Evolutionary conservation across 805 yeast species (phyloP).

Genomic region (Candida pini): DNA sequence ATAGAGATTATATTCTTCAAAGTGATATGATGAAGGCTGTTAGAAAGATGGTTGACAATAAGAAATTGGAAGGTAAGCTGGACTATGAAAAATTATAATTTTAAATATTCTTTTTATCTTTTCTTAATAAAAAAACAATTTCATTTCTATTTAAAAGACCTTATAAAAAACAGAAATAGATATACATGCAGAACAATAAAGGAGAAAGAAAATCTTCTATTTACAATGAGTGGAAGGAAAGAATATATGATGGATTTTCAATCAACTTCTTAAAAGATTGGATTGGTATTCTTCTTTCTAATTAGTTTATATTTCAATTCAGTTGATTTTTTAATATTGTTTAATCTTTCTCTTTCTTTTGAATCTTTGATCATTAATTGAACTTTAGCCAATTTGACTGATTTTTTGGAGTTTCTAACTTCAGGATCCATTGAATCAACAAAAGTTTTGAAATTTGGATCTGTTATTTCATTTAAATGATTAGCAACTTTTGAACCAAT

Average conservation of each 20-base stretch:
- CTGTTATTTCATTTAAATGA: slow-evolving; percentile 28
- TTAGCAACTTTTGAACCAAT: slow-evolving; percentile 37
- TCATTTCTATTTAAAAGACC: slow-evolving; percentile 1
- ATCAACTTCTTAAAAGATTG: slow-evolving; percentile 2
- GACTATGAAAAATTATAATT: slow-evolving; percentile 88
- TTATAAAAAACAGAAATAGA: neutral
- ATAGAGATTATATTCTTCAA: slow-evolving; percentile 89
- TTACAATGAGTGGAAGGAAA: neutral
- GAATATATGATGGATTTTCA: neutral
- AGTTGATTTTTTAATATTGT: slow-evolving; percentile 12
- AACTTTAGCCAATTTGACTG: slow-evolving; percentile 14
- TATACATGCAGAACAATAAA: too few species aligned
- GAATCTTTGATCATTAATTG: slow-evolving; percentile 13
- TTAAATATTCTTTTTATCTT: neutral
- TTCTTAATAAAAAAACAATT: too few species aligned
- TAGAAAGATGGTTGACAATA: slow-evolving; percentile 92
- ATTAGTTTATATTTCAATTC: slow-evolving; percentile 17
- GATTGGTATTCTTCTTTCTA: slow-evolving; percentile 11
- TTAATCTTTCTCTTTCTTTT: slow-evolving; percentile 19
- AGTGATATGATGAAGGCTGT: slow-evolving; percentile 97
- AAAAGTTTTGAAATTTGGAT: slow-evolving; percentile 27
- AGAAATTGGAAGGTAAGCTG: slow-evolving; percentile 92
- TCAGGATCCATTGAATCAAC: slow-evolving; percentile 24
- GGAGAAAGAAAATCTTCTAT: too few species aligned
- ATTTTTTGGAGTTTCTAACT: slow-evolving; percentile 13